Evolutionary conservation across 2,329 filamentous ascomycete genomes (phyloP), one percentile per base, ranked within the genome.

Genomic region (Fusarium virguliforme): DNA sequence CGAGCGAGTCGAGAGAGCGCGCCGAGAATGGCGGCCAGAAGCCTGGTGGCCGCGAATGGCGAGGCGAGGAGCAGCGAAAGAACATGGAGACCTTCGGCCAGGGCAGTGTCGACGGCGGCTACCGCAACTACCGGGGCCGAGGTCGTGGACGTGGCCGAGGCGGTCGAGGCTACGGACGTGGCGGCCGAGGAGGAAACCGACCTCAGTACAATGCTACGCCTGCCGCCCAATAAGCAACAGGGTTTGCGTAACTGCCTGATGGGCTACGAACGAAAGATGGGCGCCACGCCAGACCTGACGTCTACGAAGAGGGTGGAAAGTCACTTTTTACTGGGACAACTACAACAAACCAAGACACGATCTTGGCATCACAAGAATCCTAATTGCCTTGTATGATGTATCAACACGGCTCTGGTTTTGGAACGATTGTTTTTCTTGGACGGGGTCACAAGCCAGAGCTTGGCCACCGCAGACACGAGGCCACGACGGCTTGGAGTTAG

Each of bases 41-140:
- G 79, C 86, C 90, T n/a, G 91, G 92, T 63, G 94, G 94, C 34
- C 90, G 93, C 53, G 94, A 97, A 80, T 97, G 96, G 90, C 91
- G 96, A 60, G 92, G 91, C 40, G 94, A 98, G 80, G 96, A 98
- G 80, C 93, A 97, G 79, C 94, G 92, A 80, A 94, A 94, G 84
- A 98, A 98, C 79, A 93, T 99, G 78, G 96, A 99, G 83, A 99
- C 96, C 0, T 99, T 99, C 74, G 96, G 96, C 8, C 95, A 98
- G 80, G 95, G 95, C 59, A 98, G 94, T 74, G 95, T 99, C 24
- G 96, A 99, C 75, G 91, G 90, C 56, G 88, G 90, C 15, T 92
- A 90, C 79, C 89, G 92, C 67, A 91, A 93, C 70, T 96, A 91
- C 81, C 91, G 94, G 57, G 93, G 94, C 32, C 89, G 94, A 46